A percentile compares a stretch with the other conserved stretches of the same genome.
Evolutionary conservation across 495 filamentous ascomycete species (phyloP).

Genomic region (Trichoderma orchidacearum): DNA sequence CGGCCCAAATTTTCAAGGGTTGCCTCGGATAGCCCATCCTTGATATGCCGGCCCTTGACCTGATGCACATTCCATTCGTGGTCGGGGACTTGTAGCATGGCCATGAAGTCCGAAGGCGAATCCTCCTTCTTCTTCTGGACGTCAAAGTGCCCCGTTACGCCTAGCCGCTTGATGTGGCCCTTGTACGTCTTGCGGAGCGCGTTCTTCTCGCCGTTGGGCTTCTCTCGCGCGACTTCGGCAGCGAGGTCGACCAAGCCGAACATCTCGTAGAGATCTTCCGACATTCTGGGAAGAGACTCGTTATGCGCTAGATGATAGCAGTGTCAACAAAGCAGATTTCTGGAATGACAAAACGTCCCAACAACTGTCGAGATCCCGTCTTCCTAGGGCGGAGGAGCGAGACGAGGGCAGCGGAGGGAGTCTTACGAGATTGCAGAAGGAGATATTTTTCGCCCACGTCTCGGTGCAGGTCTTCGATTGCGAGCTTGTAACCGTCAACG

Average conservation of each 20-base stretch:
- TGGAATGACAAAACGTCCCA: not conserved
- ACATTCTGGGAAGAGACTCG: conserved; percentile 19
- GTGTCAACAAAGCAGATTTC: conserved; percentile 30
- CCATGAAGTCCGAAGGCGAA: conserved; percentile 16
- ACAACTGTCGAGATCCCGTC: not conserved
- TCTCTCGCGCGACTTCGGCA: conserved; percentile 36
- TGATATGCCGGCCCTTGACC: conserved; percentile 40
- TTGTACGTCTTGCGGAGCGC: conserved; percentile 46
- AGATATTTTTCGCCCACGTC: conserved; percentile 46
- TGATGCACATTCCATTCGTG: conserved; percentile 40
- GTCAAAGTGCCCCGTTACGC: conserved; percentile 38
- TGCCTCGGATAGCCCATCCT: conserved; percentile 29
- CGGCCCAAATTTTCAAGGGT: conserved; percentile 18
- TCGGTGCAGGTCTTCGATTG: conserved; percentile 40
- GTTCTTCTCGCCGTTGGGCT: conserved; percentile 41
- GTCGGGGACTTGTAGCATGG: conserved; percentile 34
- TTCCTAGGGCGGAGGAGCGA: conserved; percentile 6
- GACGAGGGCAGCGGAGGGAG: conserved; percentile 26
- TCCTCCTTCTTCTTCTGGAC: conserved; percentile 30
- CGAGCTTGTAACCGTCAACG: conserved; percentile 26
- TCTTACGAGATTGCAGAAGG: conserved; percentile 48
- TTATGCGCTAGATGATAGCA: conserved; percentile 31
- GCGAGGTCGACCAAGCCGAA: conserved; percentile 35
- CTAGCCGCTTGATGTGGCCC: conserved; percentile 40
- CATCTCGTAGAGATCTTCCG: conserved; percentile 37